phyloP scores from a whole-genome alignment of 1,139 yeast species.

The Nakaseomyces delphensis region DNA sequence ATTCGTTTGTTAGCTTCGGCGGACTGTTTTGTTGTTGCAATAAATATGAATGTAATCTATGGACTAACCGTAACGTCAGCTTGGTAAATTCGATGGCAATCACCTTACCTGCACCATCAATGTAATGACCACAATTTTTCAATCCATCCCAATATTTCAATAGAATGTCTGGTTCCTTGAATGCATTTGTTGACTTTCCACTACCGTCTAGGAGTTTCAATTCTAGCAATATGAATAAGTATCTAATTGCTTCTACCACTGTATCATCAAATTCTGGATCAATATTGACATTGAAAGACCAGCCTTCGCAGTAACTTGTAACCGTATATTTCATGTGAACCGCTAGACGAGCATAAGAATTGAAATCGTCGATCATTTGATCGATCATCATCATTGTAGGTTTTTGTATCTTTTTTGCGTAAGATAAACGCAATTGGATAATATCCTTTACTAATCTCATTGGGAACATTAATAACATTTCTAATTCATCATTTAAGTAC shows the following conservation, averaged over 20 bases:
- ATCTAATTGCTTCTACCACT: conserved; percentile 65
- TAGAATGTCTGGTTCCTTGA: conserved; percentile 85
- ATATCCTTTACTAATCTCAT: conserved; percentile 73
- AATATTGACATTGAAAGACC: conserved; percentile 64
- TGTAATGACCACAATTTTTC: conserved; percentile 61
- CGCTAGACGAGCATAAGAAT: conserved; percentile 67
- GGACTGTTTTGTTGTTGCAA: conserved; percentile 65
- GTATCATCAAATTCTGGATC: conserved; percentile 65
- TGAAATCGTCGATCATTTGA: conserved; percentile 83
- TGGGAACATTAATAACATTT: conserved; percentile 66
- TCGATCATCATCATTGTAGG: conserved; percentile 96
- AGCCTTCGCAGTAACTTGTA: conserved; percentile 62
- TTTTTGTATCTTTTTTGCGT: conserved; percentile 69
- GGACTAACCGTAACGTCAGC: conserved; percentile 57
- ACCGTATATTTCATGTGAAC: conserved; percentile 66
- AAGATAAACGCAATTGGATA: conserved; percentile 62
- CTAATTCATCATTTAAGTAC: conserved; percentile 56
- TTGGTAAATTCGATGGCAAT: conserved; percentile 70
- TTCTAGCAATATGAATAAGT: conserved; percentile 61
- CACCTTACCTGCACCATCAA: conserved; percentile 78
- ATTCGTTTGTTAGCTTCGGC: conserved; percentile 39
- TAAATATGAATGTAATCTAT: conserved; percentile 61
- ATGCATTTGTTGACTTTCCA: conserved; percentile 65
- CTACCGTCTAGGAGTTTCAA: conserved; percentile 74
- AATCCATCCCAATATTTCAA: conserved; percentile 71